Conservation (phyloP, 2,329 filamentous ascomycete genomes). For the Trichophyton simii region DNA sequence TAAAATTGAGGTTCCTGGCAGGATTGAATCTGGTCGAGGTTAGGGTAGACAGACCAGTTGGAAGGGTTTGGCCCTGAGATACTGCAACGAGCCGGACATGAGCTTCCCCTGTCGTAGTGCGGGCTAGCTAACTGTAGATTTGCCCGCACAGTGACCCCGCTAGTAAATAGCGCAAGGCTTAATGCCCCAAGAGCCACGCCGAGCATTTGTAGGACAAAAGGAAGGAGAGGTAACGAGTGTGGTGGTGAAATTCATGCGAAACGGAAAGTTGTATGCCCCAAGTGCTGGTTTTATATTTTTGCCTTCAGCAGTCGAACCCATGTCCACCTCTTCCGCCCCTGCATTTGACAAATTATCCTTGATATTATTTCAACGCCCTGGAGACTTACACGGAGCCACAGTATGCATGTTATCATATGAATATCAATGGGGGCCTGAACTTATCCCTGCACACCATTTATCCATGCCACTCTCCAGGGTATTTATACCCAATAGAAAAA, state of each 20-base stretch:
- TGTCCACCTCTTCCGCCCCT: background rate
- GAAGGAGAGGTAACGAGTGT: too few relatives aligned
- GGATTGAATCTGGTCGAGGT: background rate
- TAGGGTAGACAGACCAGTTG: conserved; percentile 1
- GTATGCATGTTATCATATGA: too few relatives aligned
- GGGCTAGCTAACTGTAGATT: background rate
- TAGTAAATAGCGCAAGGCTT: background rate
- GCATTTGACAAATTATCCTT: background rate
- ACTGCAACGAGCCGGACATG: conserved; percentile 2
- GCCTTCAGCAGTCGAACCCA: background rate
- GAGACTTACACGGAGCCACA: background rate
- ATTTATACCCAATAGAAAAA: too few relatives aligned
- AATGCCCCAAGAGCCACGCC: background rate
- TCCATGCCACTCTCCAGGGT: too few relatives aligned
- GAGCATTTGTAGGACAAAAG: background rate
- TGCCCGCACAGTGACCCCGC: background rate
- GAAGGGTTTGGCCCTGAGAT: background rate
- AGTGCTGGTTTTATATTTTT: background rate
- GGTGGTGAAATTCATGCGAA: background rate
- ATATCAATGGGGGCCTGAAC: background rate
- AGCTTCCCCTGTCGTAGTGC: background rate
- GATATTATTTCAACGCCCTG: background rate
- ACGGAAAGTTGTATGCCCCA: background rate
- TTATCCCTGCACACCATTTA: background rate
- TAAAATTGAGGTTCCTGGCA: conserved; percentile 3